Base-by-base conservation (phyloP, 306 rosid genomes). In the Coriaria nepalensis region DNA sequence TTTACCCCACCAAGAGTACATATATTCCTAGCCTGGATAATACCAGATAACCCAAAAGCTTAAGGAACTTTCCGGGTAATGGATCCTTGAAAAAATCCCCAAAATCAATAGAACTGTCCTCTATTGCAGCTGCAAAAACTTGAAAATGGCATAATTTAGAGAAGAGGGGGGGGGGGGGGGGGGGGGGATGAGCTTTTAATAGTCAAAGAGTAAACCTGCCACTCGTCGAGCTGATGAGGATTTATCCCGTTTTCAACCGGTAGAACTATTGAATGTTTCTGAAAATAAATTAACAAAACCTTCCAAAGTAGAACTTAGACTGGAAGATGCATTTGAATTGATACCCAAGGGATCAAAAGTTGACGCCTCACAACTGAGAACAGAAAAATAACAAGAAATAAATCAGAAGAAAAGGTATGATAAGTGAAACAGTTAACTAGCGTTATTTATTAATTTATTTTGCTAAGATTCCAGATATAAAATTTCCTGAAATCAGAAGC, bases 31-130 rank as follows among this genome's bases (percentile, higher is more conserved):
- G 93, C 63, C 97, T 68, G 6, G 97, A 88, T 60, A 88, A 58
- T 5, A 84, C 97, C 45, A 88, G 77, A 61, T 70, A 75, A 34
- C 81, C 97, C 76, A 88, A 76, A 45, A 88, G 95, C 73, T 68
- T 73, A 34, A 88, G 90, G 67, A 88, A 88, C 67, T 88, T 88
- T 62, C 97, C 93, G 2, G 97, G 95, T 45, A 88, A 56, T 49
- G 97, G 93, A 41, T 95, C 95, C 64, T 81, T 81, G 64, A 88
- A 88, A 76, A 88, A 88, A 64, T 88, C 97, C 8, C 97, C 95
- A 55, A 88, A 73, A 68, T 88, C 97, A 57, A 83, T 84, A 56
- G 93, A 83, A 70, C 95, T 76, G 63, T 88, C 84, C 69, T 88
- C 95, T 11, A 84, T 88, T 37, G 95, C 83, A 72, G 97, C 93